These are phyloP conservation scores for Silene noctiflora DNA, from an alignment of 179 eudicot genomes.

Conservation along the genomic window DNA sequence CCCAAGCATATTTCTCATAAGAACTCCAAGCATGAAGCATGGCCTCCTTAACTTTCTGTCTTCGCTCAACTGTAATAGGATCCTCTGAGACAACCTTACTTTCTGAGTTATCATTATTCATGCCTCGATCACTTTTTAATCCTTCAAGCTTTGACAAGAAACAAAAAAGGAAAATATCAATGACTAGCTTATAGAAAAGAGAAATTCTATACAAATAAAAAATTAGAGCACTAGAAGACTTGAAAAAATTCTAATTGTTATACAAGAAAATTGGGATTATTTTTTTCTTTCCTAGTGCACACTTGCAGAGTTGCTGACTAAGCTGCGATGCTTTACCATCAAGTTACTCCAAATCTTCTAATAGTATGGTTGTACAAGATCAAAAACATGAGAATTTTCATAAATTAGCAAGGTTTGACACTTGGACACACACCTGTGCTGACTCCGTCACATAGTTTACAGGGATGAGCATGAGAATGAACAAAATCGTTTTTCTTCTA, in stretches of 20 bases:
- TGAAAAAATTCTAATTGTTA: no score
- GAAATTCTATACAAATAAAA: no score
- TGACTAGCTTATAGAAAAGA: neutral
- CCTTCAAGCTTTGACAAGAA: slow-evolving; percentile 59
- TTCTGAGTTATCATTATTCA: slow-evolving; percentile 20
- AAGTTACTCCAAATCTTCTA: no score
- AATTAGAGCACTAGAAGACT: no score
- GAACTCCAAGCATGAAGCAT: slow-evolving; percentile 99
- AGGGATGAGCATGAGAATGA: neutral
- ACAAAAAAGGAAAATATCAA: neutral
- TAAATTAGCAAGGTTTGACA: no score
- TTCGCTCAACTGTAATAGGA: slow-evolving; percentile 57
- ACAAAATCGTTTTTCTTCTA: neutral
- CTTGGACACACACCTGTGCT: no score
- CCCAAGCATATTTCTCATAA: slow-evolving; percentile 99
- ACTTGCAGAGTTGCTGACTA: no score
- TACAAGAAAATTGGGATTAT: no score
- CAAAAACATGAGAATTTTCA: no score
- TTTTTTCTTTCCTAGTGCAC: no score
- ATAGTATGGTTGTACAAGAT: no score
- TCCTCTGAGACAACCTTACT: slow-evolving; percentile 42
- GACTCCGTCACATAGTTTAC: neutral
- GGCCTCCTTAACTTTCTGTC: slow-evolving; percentile 91
- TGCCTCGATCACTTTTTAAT: slow-evolving; percentile 38
- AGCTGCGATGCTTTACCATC: no score